Evolutionary conservation across 345 rosid genomes (phyloP).

Genomic region (Crucihimalaya himalaica): DNA sequence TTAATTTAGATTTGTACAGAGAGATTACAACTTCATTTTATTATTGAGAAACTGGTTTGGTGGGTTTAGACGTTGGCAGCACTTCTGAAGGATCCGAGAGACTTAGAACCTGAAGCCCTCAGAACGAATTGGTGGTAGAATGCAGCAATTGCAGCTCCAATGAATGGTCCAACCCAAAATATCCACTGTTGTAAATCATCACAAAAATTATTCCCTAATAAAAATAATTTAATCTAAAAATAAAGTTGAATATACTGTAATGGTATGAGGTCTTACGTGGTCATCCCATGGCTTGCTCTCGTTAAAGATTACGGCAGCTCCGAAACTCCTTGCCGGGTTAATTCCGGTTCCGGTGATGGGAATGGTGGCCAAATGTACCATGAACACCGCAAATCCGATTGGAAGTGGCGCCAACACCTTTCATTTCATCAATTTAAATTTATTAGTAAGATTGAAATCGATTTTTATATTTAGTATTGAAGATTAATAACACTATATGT

Average conservation of each 20-base stretch:
- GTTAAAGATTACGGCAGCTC: slow-evolving; percentile 90
- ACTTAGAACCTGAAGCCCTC: slow-evolving; percentile 57
- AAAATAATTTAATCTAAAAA: neutral
- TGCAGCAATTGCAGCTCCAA: slow-evolving; percentile 68
- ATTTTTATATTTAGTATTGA: neutral
- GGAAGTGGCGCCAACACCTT: slow-evolving; percentile 98
- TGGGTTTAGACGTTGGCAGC: slow-evolving; percentile 40
- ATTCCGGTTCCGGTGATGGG: slow-evolving; percentile 95
- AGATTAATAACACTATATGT: neutral
- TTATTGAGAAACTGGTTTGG: slow-evolving; percentile 19
- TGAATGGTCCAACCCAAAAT: slow-evolving; percentile 77
- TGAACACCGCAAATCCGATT: slow-evolving; percentile 94
- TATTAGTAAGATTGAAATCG: neutral
- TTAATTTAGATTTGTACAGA: slow-evolving; percentile 35
- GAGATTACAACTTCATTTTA: slow-evolving; percentile 21
- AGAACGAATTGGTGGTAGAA: slow-evolving; percentile 59
- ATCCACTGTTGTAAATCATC: slow-evolving; percentile 53
- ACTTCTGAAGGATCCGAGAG: slow-evolving; percentile 64
- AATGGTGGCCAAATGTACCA: slow-evolving; percentile 93
- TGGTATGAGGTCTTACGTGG: slow-evolving; percentile 52
- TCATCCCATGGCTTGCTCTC: slow-evolving; percentile 87
- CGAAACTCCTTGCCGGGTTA: slow-evolving; percentile 96
- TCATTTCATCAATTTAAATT: neutral
- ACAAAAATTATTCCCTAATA: neutral
- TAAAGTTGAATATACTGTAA: neutral